Base-by-base conservation (phyloP, 768 basidiomycete species). In the Botryobasidium botryosum region DNA sequence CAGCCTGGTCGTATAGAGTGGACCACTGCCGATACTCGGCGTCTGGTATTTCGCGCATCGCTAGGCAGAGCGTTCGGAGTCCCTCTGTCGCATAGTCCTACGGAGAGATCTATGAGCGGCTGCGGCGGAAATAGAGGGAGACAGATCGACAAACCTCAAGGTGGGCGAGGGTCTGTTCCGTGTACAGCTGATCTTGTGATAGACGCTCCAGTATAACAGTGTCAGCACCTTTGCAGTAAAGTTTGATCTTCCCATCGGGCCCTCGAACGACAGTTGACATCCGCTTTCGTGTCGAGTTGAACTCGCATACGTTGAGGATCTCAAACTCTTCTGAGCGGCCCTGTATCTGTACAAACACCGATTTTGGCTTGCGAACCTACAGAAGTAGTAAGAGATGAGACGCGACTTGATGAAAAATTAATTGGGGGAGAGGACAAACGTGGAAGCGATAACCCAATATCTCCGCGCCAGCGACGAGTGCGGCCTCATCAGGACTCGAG, bases 161-260 rank as follows among this genome's bases (percentile, higher is more conserved):
- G 62, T 97, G 92, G 2, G 69, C 64, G 26, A 92, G 56, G 0
- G 94, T 97, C 55, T 76, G 74, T 55, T 97, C 92, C 0, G 77
- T 80, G 53, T 74, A 88, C 0, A 74, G 67, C 56, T 94, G 88
- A 47, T 79, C 74, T 12, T 51, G 49, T 50, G 52, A 57, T 79
- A 99, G 60, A 15, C 94, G 74, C 58, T 97, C 92, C 47, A 92
- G 63, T 54, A 99, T 96, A 54, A 97, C 94, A 1, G 88, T 97
- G 58, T 99, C 94, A 1, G 94, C 94, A 23, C 94, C 94, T 60
- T 99, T 99, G 49, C 82, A 88, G 56, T 86, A 97, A 6, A 99
- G 58, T 62, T 90, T 96, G 64, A 99, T 85, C 59, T 75, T 77
- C 38, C 92, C 90, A 51, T 87, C 77, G 0, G 91, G 81, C 21